Conservation (phyloP, 768 basidiomycete genomes). For the Leucosporidium scottii region DNA sequence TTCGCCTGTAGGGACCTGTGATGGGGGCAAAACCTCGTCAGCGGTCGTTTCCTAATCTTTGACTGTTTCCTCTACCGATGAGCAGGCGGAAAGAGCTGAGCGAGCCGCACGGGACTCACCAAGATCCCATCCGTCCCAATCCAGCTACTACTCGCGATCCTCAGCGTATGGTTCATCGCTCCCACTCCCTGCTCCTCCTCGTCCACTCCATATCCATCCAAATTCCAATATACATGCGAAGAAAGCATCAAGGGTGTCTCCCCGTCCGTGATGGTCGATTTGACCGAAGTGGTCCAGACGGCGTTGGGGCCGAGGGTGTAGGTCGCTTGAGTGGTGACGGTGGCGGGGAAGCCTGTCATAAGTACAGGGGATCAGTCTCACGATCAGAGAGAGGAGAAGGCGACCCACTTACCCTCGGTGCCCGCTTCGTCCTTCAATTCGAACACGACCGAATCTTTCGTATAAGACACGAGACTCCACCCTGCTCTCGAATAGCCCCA, state of each 20-base stretch:
- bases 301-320: constrained; percentile 8
- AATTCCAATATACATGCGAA: constrained; percentile 19
- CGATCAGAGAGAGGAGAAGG: background rate
- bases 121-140: background rate
- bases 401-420: background rate
- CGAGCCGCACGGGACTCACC: background rate
- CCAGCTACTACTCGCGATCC: background rate
- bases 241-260: constrained; percentile 10
- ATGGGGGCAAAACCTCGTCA: too few relatives aligned
- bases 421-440: constrained; percentile 2
- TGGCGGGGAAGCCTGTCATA: constrained; percentile 11
- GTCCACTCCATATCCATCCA: constrained; percentile 8
- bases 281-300: background rate
- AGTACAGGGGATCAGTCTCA: too few relatives aligned
- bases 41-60: too few relatives aligned
- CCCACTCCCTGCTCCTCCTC: background rate
- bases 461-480: background rate
- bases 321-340: background rate
- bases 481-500: constrained; percentile 10
- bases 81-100: too few relatives aligned
- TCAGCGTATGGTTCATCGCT: too few relatives aligned
- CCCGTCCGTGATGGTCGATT: background rate
- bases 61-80: too few relatives aligned
- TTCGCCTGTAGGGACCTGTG: constrained; percentile 12
- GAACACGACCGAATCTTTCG: constrained; percentile 1